phyloP scores from a whole-genome alignment of 352 stramenopile genomes.

The Phytophthora kernoviae region DNA sequence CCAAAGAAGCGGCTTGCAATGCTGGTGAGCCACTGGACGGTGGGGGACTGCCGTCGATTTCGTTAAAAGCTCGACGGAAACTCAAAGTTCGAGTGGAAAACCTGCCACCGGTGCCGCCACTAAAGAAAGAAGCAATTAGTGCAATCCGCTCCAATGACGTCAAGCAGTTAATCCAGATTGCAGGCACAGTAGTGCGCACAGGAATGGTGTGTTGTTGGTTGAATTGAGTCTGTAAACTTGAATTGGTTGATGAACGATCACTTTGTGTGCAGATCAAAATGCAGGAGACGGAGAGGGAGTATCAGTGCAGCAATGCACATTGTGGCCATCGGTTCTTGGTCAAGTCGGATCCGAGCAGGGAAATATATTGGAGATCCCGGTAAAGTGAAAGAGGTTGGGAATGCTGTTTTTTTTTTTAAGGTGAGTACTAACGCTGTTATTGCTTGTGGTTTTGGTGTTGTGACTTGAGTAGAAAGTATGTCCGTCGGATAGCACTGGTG shows the following conservation, averaged over 20 bases:
- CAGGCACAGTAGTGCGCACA: slow-evolving; percentile 90
- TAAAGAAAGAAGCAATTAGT: slow-evolving; percentile 89
- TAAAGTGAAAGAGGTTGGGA: slow-evolving; percentile 23
- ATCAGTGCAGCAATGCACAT: slow-evolving; percentile 77
- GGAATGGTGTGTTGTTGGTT: too few relatives aligned
- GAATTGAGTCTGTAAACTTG: too few relatives aligned
- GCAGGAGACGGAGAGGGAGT: slow-evolving; percentile 90
- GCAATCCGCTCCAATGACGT: slow-evolving; percentile 91
- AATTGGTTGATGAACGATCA: too few relatives aligned
- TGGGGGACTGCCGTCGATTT: slow-evolving; percentile 32
- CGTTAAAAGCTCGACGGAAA: slow-evolving; percentile 43
- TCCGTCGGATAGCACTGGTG: slow-evolving; percentile 43
- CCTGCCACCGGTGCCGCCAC: slow-evolving; percentile 85
- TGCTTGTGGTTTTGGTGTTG: neutral
- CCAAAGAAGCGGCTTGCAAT: slow-evolving; percentile 43
- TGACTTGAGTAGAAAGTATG: slow-evolving; percentile 46
- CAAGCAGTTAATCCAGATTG: slow-evolving; percentile 86
- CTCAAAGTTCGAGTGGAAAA: slow-evolving; percentile 91
- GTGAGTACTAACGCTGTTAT: slow-evolving; percentile 2
- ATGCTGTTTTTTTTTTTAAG: neutral
- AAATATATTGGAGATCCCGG: slow-evolving; percentile 88
- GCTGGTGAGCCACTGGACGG: slow-evolving; percentile 10
- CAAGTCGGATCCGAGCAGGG: slow-evolving; percentile 90
- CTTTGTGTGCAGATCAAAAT: slow-evolving; percentile 88
- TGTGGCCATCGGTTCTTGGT: slow-evolving; percentile 88